Base-by-base conservation (phyloP, 78 protist species). In the Cavenderia fasciculata region DNA sequence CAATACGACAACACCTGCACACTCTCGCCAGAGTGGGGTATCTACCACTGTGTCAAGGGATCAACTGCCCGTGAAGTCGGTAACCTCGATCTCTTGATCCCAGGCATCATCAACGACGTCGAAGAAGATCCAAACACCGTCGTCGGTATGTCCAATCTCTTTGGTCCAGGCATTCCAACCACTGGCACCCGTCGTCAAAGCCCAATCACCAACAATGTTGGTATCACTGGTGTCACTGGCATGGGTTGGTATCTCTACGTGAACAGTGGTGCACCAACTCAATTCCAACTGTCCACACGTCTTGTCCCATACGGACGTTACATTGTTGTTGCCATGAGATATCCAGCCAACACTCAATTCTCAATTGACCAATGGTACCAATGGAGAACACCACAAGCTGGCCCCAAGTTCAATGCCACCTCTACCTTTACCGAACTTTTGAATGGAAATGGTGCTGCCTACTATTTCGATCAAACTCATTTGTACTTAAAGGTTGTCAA, bases 241-340 rank as follows among this genome's bases (percentile, higher is more conserved):
- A 65, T 66, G 31, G 88, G 88, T 29, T 78, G 88, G 88, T 78
- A 78, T 21, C 29, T 78, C 36, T 66, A 57, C 25, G 49, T 78
- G 2, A 49, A 31, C 19, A 25, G 27, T 14, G 65, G 66, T 3
- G 8, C 51, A 16, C 88, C 88, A 16, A 34, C 76, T 0, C 38
- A 16, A 14, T 23, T 66, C 27, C 44, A 51, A 0, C 40, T 75
- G 27, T 33, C 44, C 29, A 23, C 41, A 14, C 44, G 54, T 44
- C 57, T 40, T 34, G 33, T 78, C 10, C 47, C 74, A 2, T 63
- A 51, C 21, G 65, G 65, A 19, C 44, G 47, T 2, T 65, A 66
- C 31, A 25, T 78, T 12, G 47, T 78, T 2, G 4, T 66, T 0
- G 88, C 88, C 10, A 44, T 78, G 5, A 27, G 40, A 21, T 78